Evolutionary conservation across 108 stramenopile genomes (phyloP), one percentile per base, ranked within the genome.

Genomic region (Seminavis robusta): DNA sequence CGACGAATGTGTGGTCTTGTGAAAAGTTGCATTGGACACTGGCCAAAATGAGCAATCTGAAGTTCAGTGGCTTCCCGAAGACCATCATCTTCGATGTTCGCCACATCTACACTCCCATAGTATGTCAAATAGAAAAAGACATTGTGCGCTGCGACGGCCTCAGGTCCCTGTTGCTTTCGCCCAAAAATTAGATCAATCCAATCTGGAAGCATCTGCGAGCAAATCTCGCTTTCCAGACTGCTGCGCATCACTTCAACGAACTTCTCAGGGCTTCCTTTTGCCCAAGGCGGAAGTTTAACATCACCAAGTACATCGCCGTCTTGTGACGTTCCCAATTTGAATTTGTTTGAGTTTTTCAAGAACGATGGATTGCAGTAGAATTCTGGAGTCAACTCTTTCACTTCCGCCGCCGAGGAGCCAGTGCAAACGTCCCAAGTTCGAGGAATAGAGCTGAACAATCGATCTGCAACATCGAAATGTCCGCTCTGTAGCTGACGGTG

Each of bases 171-270:
- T 67, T 99, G 98, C 56, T 97, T 95, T 30, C 83, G 59, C 10
- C 69, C 70, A 74, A 99, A 99, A 24, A 99, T 93, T 11, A 99
- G 80, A 71, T 99, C 99, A 37, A 99, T 95, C 99, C 99, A 99
- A 44, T 83, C 74, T 30, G 96, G 95, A 27, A 99, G 77, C 78
- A 95, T 84, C 33, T 74, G 71, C 10, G 94, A 92, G 39, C 95
- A 97, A 49, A 97, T 71, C 43, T 88, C 86, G 65, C 83, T 87
- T 54, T 88, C 86, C 10, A 94, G 77, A 1, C 88, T 88, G 61
- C 79, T 74, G 30, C 92, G 63, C 86, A 90, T 86, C 11, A 88
- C 86, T 71, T 90, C 92, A 30, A 94, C 63, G 64, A 90, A 94
- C 31, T 73, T 89, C 59, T 94, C 93, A 4, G 99, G 80, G 28